Percentiles rank a stretch among this genome's conserved stretches.
These are phyloP conservation scores for Laburnicola sp. DNA, from an alignment of 2,329 filamentous ascomycete genomes.

Conservation along the genomic window DNA sequence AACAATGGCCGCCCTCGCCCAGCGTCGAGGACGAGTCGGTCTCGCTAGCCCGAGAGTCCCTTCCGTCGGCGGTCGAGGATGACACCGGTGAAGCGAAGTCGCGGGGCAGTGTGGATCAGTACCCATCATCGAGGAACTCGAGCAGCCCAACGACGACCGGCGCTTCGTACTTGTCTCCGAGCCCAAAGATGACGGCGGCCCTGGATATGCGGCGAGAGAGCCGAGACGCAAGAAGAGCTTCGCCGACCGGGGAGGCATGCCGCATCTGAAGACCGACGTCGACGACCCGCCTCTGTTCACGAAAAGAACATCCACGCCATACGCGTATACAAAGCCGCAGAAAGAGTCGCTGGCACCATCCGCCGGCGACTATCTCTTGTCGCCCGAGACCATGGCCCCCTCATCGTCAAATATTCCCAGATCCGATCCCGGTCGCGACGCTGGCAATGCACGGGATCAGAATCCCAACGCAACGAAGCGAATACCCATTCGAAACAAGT, in stretches of 20 bases:
- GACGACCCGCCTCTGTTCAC: constrained; percentile 46
- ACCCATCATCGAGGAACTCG: constrained; percentile 66
- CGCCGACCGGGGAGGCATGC: constrained; percentile 40
- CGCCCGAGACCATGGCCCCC: constrained; percentile 54
- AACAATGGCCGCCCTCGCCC: constrained; percentile 61
- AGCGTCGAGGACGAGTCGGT: constrained; percentile 70
- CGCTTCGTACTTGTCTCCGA: constrained; percentile 63
- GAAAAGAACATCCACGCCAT: constrained; percentile 50
- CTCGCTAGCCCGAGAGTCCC: constrained; percentile 65
- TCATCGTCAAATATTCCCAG: constrained; percentile 33
- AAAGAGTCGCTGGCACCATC: constrained; percentile 38
- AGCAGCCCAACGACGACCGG: constrained; percentile 60
- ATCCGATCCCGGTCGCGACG: constrained; percentile 25
- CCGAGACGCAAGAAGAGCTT: constrained; percentile 39
- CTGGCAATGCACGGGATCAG: constrained; percentile 23
- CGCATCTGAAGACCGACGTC: constrained; percentile 41
- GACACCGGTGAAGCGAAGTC: constrained; percentile 61
- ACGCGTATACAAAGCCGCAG: constrained; percentile 48
- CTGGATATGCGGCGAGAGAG: constrained; percentile 12
- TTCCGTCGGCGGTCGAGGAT: constrained; percentile 38
- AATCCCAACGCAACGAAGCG: constrained; percentile 33
- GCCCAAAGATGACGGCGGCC: constrained; percentile 24
- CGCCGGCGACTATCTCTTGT: constrained; percentile 50
- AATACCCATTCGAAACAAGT: constrained; percentile 29
- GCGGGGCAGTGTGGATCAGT: constrained; percentile 69